These are phyloP conservation scores for Ophiocordyceps camponoti-rufipedis DNA, from an alignment of 2,329 filamentous ascomycete species.

Conservation along the genomic window DNA sequence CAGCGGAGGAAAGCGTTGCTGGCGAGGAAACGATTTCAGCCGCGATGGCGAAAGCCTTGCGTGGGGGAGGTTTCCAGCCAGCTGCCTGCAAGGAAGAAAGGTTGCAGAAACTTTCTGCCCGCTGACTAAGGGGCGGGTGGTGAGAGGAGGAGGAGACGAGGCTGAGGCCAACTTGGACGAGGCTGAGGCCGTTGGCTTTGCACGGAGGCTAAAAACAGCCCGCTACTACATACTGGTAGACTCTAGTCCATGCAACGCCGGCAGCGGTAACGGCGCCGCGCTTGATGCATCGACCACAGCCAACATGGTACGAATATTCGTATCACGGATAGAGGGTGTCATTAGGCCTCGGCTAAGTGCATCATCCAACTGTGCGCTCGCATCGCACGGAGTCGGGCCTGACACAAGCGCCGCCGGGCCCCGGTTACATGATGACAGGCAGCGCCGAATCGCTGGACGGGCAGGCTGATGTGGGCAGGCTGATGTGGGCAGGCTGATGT, in stretches of 20 bases:
- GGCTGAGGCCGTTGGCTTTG: not conserved
- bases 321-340: no score
- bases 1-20: no score
- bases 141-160: not conserved
- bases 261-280: not conserved
- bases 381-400: no score
- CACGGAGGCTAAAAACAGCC: not conserved
- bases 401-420: no score
- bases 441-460: no score
- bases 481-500: no score
- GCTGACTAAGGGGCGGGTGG: constrained; percentile 4
- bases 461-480: no score
- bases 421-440: no score
- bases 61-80: not conserved
- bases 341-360: not conserved
- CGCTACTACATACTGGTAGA: not conserved
- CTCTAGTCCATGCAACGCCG: not conserved
- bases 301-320: no score
- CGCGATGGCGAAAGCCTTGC: not conserved
- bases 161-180: not conserved
- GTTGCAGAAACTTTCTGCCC: constrained; percentile 6
- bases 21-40: no score
- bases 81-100: constrained; percentile 1
- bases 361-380: not conserved
- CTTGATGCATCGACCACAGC: not conserved